phyloP scores from a whole-genome alignment of 257 asterid species.

The Solanum peruvianum region DNA sequence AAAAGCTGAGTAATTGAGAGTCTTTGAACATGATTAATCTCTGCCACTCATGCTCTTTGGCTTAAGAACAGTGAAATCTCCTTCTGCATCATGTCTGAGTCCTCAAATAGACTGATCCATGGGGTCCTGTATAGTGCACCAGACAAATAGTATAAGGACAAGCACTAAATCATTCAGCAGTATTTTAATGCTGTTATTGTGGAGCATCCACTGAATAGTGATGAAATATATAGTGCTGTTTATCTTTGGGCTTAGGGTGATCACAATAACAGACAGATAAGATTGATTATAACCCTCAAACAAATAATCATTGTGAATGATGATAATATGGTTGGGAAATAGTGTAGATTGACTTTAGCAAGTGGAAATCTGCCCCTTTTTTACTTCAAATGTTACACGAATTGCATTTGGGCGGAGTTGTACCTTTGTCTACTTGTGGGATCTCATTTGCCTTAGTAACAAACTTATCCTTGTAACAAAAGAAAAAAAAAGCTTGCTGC shows the following conservation, averaged over 20 bases:
- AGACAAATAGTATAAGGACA: background rate
- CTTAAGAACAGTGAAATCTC: background rate
- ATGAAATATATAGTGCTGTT: background rate
- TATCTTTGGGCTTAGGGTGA: background rate
- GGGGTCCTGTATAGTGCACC: background rate
- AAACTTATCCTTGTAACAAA: background rate
- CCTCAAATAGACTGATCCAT: background rate
- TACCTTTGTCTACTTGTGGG: background rate
- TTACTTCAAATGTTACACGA: background rate
- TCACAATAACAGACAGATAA: background rate
- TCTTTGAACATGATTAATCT: background rate
- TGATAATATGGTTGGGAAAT: background rate
- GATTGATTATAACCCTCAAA: background rate
- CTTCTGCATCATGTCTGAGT: background rate
- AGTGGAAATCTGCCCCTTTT: background rate
- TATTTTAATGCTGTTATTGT: background rate
- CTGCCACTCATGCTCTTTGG: background rate
- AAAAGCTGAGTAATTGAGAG: background rate
- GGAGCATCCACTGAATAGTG: background rate
- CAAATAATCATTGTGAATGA: background rate
- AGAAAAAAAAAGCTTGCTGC: background rate
- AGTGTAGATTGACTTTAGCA: background rate
- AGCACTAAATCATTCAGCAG: background rate
- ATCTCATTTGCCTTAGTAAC: background rate
- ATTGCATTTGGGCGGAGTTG: background rate